phyloP scores from a whole-genome alignment of 2,329 filamentous ascomycete species.

The Colletotrichum limetticola region DNA sequence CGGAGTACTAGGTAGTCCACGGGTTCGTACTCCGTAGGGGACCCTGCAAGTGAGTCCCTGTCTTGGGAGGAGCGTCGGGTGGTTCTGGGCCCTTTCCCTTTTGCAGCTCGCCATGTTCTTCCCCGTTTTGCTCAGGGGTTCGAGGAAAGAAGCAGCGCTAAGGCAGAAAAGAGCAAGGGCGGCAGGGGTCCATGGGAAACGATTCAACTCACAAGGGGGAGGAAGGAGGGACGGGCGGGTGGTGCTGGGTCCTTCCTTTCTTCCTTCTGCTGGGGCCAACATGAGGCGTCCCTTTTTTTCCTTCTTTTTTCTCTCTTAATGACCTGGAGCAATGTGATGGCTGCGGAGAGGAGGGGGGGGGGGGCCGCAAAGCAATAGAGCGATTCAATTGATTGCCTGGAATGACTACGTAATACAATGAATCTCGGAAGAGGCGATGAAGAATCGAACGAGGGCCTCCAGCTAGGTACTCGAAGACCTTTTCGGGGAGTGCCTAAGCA shows the following conservation, averaged over 20 bases:
- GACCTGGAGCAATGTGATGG: not conserved
- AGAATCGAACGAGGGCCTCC: not conserved
- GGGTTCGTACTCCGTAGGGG: not conserved
- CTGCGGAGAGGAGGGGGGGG: not conserved
- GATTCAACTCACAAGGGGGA: slow-evolving; percentile 6
- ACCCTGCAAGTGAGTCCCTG: slow-evolving; percentile 4
- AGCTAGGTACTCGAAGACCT: not conserved
- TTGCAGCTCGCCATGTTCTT: slow-evolving; percentile 24
- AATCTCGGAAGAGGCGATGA: not conserved
- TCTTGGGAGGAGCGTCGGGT: slow-evolving; percentile 11
- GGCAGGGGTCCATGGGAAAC: slow-evolving; percentile 11
- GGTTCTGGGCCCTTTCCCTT: slow-evolving; percentile 31
- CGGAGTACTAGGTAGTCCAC: no score
- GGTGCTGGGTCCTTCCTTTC: slow-evolving; percentile 14
- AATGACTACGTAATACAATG: not conserved
- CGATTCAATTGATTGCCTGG: slow-evolving; percentile 5
- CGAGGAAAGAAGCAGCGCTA: slow-evolving; percentile 8
- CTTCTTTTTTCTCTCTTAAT: not conserved
- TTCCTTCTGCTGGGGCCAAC: not conserved
- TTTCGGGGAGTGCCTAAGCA: not conserved
- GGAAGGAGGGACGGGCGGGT: slow-evolving; percentile 10
- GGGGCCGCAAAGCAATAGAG: not conserved
- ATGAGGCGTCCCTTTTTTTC: not conserved
- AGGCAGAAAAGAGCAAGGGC: slow-evolving; percentile 24
- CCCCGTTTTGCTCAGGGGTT: slow-evolving; percentile 31